These are phyloP conservation scores for Dothidotthia symphoricarpi DNA, from an alignment of 2,329 filamentous ascomycete genomes.

Conservation along the genomic window DNA sequence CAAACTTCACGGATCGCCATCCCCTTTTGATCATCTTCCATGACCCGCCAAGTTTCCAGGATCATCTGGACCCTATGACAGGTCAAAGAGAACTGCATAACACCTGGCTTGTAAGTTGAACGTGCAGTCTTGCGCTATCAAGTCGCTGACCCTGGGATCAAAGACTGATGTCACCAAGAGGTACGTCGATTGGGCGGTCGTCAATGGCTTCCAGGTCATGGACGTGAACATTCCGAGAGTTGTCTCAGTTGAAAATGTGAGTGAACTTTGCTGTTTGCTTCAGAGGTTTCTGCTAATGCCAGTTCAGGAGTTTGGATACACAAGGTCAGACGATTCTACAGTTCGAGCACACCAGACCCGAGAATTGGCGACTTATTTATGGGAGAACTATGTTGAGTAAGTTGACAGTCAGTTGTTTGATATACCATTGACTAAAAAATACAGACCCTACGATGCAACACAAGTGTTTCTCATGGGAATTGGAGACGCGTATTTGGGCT, in stretches of 20 bases:
- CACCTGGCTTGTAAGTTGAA: constrained; percentile 73
- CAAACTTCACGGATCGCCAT: constrained; percentile 62
- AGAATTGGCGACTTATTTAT: constrained; percentile 80
- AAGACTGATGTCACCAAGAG: constrained; percentile 78
- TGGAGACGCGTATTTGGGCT: constrained; percentile 81
- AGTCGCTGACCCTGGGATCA: constrained; percentile 43
- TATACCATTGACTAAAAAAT: constrained; percentile 9
- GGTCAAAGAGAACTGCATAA: constrained; percentile 79
- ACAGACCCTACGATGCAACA: constrained; percentile 58
- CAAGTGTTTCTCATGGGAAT: constrained; percentile 84
- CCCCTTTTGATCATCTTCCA: constrained; percentile 85
- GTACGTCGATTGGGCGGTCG: constrained; percentile 80
- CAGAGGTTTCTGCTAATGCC: no score
- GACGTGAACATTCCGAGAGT: constrained; percentile 88
- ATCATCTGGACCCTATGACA: constrained; percentile 51
- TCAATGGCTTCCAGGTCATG: constrained; percentile 77
- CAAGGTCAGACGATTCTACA: constrained; percentile 50
- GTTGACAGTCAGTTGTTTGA: constrained; percentile 10
- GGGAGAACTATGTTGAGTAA: constrained; percentile 93
- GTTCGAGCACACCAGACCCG: constrained; percentile 52
- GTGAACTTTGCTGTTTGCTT: no score
- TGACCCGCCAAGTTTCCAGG: constrained; percentile 62
- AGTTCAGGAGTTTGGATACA: constrained; percentile 23
- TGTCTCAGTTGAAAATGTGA: constrained; percentile 53
- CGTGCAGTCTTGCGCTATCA: constrained; percentile 30